Evolutionary conservation across 148 eudicot genomes (phyloP), one percentile per base, ranked within the genome.

Genomic region (Silene latifolia): DNA sequence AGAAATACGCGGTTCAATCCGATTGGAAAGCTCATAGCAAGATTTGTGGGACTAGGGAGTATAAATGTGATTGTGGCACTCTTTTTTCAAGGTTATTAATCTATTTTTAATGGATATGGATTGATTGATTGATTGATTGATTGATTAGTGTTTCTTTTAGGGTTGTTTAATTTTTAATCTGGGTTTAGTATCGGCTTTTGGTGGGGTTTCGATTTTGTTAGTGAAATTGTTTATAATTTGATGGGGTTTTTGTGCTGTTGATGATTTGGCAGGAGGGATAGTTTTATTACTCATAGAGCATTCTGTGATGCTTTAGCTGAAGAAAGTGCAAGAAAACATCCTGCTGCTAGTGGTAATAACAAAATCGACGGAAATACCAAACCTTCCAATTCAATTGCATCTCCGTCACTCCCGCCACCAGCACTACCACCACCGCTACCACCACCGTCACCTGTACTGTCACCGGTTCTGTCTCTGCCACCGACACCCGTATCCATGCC

Each of bases 1-100:
- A 92, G 79, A 90, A 88, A 60, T 92, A 92, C n/a, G 97, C 97
- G 10, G 97, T 92, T 75, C 95, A 92, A 67, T 92, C 95, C 4
- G 97, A 92, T 82, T 92, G 89, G 91, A 92, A 90, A 67, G 97
- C 97, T 72, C 97, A 92, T 74, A 57, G 71, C 54, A 92, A 92
- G 85, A 84, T 90, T 82, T 92, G 97, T 77, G 97, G 97, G 20
- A 88, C 92, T 17, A 82, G 82, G 71, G 95, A 92, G 83, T 88
- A 92, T 72, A 90, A 88, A 73, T 92, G 97, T 79, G 97, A 90
- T 78, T 92, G 95, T 82, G 98, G 97, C 23, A 89, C 96, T 57
- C 44, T 86, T 57, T 90, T 92, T 63, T 88, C 90, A 15, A 90
- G 98, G 98, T 92, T 58, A 0, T 48, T 8, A 32, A 53, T 47